Base-by-base conservation (phyloP, 2,329 filamentous ascomycete species). In the Verticillium albo-atrum region DNA sequence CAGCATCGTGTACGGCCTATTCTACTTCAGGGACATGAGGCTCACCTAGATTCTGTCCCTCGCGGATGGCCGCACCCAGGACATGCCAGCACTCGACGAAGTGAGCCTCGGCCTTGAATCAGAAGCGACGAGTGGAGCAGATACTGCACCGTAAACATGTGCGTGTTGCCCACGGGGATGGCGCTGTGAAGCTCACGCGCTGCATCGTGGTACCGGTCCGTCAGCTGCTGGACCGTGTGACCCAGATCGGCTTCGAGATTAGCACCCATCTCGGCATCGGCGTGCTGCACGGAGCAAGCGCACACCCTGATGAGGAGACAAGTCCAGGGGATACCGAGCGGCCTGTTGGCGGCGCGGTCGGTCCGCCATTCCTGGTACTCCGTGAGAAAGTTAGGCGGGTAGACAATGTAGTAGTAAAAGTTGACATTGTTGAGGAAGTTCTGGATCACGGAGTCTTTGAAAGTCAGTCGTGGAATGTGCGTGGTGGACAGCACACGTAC, bases 61-160 rank as follows among this genome's bases (percentile, higher is more conserved):
- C 72, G 25, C 71, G 63, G 28, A 76, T 69, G 9, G 73, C 73
- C n/a, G 68, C 60, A 56, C 68, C 70, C 17, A 76, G 63, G 6
- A 72, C 69, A 60, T 75, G 72, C 74, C 74, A 75, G 59, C 67
- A 71, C 60, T 76, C 74, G 12, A 72, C 63, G 34, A 75, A 75
- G 5, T 69, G 70, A 27, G 69, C 71, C 55, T 75, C 72, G 1
- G 71, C 69, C 57, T 74, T 74, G 60, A 71, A 72, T 73, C 73
- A 76, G 57, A 70, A 74, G 60, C 70, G 73, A 0, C n/a, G 72
- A 75, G 58, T 75, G 72, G 14, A 76, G 60, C 6, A 75, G 61
- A 28, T 70, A 67, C 59, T 76, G 74, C 7, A 76, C 68, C 27
- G 27, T 69, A 72, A 58, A 67, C 61, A 9, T 74, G 51, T 74